A percentile compares a stretch with the other conserved stretches of the same genome.
Conservation (phyloP, 495 filamentous ascomycete genomes). For the Glarea lozoyensis region DNA sequence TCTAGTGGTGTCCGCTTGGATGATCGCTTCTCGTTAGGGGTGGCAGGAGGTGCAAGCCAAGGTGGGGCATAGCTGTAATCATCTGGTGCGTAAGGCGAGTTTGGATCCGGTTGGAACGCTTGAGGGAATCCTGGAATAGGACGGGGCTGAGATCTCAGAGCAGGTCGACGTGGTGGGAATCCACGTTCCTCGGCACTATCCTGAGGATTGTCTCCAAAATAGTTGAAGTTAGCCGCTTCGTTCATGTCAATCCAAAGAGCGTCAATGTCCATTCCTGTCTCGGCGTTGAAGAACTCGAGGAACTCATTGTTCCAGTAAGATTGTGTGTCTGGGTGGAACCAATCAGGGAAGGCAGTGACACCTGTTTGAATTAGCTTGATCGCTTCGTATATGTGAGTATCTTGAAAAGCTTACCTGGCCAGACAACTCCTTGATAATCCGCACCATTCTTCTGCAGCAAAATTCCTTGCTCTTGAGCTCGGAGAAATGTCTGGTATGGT, state of each 20-base stretch:
- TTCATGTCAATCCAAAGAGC: slow-evolving; percentile 88
- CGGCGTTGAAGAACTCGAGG: slow-evolving; percentile 52
- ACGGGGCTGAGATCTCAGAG: slow-evolving; percentile 52
- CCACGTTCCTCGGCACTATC: slow-evolving; percentile 39
- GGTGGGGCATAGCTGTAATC: too few relatives aligned
- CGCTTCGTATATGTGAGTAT: too few relatives aligned
- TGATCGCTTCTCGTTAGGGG: too few relatives aligned
- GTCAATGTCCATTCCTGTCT: slow-evolving; percentile 70
- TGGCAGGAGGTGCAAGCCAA: too few relatives aligned
- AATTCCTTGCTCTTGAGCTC: too few relatives aligned
- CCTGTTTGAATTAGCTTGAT: too few relatives aligned
- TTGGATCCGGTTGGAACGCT: slow-evolving; percentile 56
- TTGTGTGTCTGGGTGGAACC: slow-evolving; percentile 62
- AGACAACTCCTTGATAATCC: slow-evolving; percentile 71
- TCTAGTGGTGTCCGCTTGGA: too few relatives aligned
- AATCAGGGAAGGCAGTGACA: slow-evolving; percentile 72
- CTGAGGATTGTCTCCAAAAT: background rate
- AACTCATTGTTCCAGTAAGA: slow-evolving; percentile 73
- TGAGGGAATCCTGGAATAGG: slow-evolving; percentile 62
- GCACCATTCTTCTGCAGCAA: slow-evolving; percentile 55
- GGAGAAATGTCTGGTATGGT: slow-evolving; percentile 53
- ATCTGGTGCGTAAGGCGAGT: slow-evolving; percentile 17
- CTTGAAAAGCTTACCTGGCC: too few relatives aligned
- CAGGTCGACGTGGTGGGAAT: slow-evolving; percentile 57
- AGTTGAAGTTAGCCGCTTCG: slow-evolving; percentile 40